Evolutionary conservation across 495 filamentous ascomycete species (phyloP).

Genomic region (Aspergillus saccharolyticus): DNA sequence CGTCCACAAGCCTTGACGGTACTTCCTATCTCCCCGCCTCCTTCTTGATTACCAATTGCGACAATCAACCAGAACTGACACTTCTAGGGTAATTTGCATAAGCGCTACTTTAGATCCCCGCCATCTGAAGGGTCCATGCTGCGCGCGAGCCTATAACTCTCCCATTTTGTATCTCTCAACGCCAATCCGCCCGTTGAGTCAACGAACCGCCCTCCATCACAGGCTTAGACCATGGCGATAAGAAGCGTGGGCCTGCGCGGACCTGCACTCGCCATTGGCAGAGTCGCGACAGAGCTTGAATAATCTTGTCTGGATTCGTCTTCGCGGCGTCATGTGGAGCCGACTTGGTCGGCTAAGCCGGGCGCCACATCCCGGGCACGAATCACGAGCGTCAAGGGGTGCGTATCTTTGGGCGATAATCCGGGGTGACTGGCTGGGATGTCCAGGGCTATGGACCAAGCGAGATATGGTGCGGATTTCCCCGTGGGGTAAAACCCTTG

Average conservation of each 20-base stretch:
- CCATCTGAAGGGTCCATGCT: background rate
- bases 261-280: background rate
- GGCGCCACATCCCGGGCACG: conserved; percentile 4
- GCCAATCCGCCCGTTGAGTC: background rate
- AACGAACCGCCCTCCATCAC: background rate
- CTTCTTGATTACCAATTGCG: background rate
- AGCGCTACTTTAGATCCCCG: background rate
- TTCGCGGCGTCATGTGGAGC: conserved; percentile 17
- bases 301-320: background rate
- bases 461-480: background rate
- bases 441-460: background rate
- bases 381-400: background rate
- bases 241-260: background rate
- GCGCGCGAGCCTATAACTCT: background rate
- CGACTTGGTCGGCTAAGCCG: conserved; percentile 20
- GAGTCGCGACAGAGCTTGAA: background rate
- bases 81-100: background rate
- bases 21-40: background rate
- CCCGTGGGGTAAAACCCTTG: background rate
- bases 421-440: background rate
- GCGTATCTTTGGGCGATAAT: background rate
- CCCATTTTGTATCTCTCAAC: background rate
- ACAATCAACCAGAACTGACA: background rate
- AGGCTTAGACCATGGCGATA: background rate
- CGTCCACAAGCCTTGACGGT: background rate